phyloP scores from a whole-genome alignment of 768 basidiomycete genomes.

The Russula earlei region DNA sequence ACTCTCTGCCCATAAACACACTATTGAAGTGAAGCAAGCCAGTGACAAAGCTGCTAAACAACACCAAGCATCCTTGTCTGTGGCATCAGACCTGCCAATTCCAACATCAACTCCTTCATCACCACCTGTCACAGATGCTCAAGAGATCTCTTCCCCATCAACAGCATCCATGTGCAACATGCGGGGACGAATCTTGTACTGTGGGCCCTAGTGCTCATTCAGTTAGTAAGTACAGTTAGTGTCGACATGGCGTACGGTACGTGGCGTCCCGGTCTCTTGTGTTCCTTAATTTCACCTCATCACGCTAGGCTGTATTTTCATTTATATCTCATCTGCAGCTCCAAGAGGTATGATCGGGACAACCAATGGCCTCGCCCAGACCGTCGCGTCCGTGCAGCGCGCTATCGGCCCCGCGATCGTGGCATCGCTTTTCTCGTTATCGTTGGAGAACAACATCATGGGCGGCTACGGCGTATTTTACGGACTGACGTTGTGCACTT shows the following conservation, averaged over 20 bases:
- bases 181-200: neutral
- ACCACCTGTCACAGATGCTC: too few species aligned
- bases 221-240: neutral
- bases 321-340: constrained; percentile 25
- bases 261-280: neutral
- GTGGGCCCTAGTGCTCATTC: neutral
- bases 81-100: too few species aligned
- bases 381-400: constrained; percentile 36
- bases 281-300: too few species aligned
- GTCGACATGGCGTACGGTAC: neutral
- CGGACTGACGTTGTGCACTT: neutral
- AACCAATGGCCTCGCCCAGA: constrained; percentile 46
- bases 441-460: constrained; percentile 25
- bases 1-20: too few species aligned
- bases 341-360: constrained; percentile 34
- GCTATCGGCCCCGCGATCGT: constrained; percentile 43
- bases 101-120: too few species aligned
- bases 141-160: neutral
- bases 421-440: constrained; percentile 34
- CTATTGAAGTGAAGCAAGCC: too few species aligned
- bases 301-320: constrained; percentile 26
- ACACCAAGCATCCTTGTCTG: too few species aligned
- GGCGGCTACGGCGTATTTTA: constrained; percentile 31
- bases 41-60: too few species aligned
- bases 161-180: neutral